Percentiles rank a stretch among this genome's conserved stretches.
phyloP scores from a whole-genome alignment of 2,329 filamentous ascomycete species.

The Fusarium sp. region DNA sequence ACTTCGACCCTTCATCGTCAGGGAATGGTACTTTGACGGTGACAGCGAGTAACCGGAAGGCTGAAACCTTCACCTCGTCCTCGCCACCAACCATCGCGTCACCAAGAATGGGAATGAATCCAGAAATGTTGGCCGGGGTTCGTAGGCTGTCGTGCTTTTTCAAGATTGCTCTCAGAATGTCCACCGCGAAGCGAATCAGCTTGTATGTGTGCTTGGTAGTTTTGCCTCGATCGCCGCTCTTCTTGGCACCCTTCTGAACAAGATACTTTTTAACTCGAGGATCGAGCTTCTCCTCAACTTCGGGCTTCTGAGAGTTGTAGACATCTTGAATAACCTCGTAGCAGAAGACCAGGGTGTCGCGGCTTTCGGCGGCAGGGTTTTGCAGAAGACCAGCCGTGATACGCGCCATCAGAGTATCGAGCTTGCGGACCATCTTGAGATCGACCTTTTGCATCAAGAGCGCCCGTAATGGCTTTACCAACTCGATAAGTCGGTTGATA shows the following conservation, averaged over 20 bases:
- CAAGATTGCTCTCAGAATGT: conserved; percentile 85
- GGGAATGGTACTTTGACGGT: conserved; percentile 86
- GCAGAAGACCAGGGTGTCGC: conserved; percentile 90
- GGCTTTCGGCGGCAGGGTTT: conserved; percentile 81
- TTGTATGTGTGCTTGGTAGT: conserved; percentile 88
- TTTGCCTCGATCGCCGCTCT: conserved; percentile 74
- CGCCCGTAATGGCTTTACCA: conserved; percentile 81
- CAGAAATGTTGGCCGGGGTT: conserved; percentile 80
- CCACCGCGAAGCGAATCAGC: conserved; percentile 86
- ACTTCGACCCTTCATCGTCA: conserved; percentile 71
- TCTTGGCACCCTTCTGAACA: conserved; percentile 81
- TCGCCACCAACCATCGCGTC: conserved; percentile 86
- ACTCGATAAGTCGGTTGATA: conserved; percentile 75
- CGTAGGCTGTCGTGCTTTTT: conserved; percentile 86
- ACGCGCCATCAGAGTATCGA: conserved; percentile 86
- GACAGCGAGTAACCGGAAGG: conserved; percentile 84
- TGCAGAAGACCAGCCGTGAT: conserved; percentile 85
- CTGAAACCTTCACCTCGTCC: conserved; percentile 91
- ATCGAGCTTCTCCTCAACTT: conserved; percentile 66
- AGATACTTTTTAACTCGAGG: conserved; percentile 78
- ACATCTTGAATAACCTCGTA: conserved; percentile 93
- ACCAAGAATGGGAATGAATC: conserved; percentile 89
- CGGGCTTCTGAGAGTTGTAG: conserved; percentile 71
- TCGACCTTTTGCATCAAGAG: conserved; percentile 87
- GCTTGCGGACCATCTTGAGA: conserved; percentile 84